Base-by-base conservation (phyloP, 163 green algal genomes). In the Chlamydomonas reinhardtii region DNA sequence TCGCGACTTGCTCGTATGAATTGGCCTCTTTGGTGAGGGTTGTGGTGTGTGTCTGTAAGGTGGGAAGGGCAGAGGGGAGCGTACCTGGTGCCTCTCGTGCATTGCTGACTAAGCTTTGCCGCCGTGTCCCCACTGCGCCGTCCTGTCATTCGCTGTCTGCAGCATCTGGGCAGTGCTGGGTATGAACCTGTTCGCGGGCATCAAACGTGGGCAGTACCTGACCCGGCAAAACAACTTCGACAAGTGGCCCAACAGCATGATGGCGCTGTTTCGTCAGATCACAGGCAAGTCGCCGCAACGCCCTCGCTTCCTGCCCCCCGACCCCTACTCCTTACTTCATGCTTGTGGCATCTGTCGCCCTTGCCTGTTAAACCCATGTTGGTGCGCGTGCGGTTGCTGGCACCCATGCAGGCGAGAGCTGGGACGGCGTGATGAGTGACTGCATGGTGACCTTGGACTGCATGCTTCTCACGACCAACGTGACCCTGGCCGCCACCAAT, bases 131-230 rank as follows among this genome's bases (percentile, higher is more conserved):
- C n/a, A n/a, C n/a, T n/a, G n/a, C n/a, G n/a, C n/a, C n/a, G n/a
- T n/a, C n/a, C 39, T 48, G 5, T 48, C 8, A 5, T 48, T 48
- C 39, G 39, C 39, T 56, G 17, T 17, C 48, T 19, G 48, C 48
- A 56, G 48, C 83, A 92, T 96, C 25, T 96, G 92, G 61, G 88
- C 90, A 64, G 89, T 95, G 37, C 89, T 96, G n/a, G 93, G 93
- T 54, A 96, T 95, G 93, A 94, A 94, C 80, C 83, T 96, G 20
- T 95, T 95, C 74, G 92, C 91, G 34, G 72, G 73, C 61, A 82
- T 95, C 29, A 82, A 90, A 59, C 9, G 16, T 3, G 87, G 90
- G 37, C 74, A 91, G 56, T 83, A 79, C 73, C 89, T 92, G 56
- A 94, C 91, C 65, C 88, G 90, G 31, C 74, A 91, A 56, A 84